Conservation (phyloP, 345 rosid genomes). For the Ceriops decandra region DNA sequence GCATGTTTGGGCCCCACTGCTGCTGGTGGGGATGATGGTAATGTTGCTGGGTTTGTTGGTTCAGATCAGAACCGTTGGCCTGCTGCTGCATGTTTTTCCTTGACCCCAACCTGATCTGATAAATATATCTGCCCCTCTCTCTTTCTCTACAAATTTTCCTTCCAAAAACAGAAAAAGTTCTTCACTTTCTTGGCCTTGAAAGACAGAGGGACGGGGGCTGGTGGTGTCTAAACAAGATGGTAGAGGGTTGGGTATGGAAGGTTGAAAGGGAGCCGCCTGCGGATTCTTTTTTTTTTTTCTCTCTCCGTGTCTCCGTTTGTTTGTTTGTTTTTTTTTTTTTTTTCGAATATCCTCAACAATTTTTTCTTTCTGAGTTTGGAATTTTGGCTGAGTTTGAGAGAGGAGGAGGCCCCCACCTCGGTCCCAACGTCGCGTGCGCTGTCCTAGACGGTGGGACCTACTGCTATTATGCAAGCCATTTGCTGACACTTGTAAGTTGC, state of each 20-base stretch:
- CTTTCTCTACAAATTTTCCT: neutral
- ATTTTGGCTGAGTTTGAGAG: neutral
- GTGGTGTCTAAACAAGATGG: neutral
- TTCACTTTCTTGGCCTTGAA: neutral
- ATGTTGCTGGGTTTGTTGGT: constrained; percentile 24
- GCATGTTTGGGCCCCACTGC: constrained; percentile 19
- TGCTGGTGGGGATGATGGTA: constrained; percentile 36
- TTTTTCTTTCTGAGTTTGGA: too few relatives aligned
- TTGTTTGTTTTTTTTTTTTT: neutral
- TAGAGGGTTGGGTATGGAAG: neutral
- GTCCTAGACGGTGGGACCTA: neutral
- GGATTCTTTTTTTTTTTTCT: neutral
- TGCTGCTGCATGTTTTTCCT: constrained; percentile 20
- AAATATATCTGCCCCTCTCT: constrained; percentile 6
- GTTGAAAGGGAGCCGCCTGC: neutral
- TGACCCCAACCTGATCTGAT: constrained; percentile 4
- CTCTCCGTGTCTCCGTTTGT: neutral
- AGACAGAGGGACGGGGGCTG: neutral
- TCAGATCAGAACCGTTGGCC: constrained; percentile 53
- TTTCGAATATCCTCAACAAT: too few relatives aligned
- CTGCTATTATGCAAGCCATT: neutral
- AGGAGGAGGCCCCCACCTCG: neutral
- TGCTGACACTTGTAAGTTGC: neutral
- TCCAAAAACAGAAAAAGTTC: neutral
- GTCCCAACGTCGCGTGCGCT: neutral